A percentile compares a stretch with the other conserved stretches of the same genome.
Conservation (phyloP, 2,329 filamentous ascomycete genomes). For the Helminthosporium solani region DNA sequence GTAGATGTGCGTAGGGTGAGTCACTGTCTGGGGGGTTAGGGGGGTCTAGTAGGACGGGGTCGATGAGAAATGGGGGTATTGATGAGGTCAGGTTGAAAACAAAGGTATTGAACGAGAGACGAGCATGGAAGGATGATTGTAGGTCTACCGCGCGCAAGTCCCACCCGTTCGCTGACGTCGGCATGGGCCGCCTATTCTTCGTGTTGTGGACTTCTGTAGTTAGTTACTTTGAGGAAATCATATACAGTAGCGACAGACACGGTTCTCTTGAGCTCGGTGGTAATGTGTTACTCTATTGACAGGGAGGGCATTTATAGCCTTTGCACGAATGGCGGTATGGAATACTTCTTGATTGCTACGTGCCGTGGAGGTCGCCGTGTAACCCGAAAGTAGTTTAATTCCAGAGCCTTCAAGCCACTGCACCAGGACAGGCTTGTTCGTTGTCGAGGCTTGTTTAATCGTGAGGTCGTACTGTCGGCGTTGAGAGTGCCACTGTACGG, state of each 20-base stretch:
- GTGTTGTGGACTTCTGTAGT: too few species aligned
- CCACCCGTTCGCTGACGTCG: neutral
- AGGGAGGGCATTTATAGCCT: too few species aligned
- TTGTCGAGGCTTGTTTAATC: too few species aligned
- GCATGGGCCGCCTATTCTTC: too few species aligned
- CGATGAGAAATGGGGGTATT: neutral
- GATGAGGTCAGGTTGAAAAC: neutral
- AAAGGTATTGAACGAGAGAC: neutral
- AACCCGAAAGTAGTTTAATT: too few species aligned
- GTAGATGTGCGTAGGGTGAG: constrained; percentile 2
- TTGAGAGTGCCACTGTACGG: neutral
- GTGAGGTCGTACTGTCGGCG: neutral
- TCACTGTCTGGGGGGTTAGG: constrained; percentile 1
- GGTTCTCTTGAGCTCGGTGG: too few species aligned
- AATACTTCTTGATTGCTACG: too few species aligned
- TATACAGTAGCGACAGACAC: neutral
- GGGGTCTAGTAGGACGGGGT: neutral
- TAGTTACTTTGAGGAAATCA: neutral
- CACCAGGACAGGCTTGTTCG: too few species aligned
- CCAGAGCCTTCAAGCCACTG: too few species aligned
- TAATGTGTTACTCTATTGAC: too few species aligned
- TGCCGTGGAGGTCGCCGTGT: too few species aligned
- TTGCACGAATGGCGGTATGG: too few species aligned
- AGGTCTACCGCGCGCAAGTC: neutral
- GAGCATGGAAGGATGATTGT: neutral